Base-by-base conservation (phyloP, 306 rosid genomes). In the Vachellia collinsii region DNA sequence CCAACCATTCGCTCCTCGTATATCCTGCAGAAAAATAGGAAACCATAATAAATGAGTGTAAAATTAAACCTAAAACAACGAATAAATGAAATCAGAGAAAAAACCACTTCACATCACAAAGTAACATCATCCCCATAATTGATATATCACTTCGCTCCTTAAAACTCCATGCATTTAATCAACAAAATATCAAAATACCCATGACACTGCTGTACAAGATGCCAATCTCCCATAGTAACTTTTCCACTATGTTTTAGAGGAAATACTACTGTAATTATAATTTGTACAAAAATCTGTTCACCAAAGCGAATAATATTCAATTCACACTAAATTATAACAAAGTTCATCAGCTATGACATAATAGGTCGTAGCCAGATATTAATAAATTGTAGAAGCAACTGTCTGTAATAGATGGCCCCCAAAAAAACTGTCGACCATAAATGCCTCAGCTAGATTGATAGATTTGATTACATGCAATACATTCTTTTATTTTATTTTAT, bases 1-100 rank as follows among this genome's bases (percentile, higher is more conserved):
- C 91, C 78, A 80, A 91, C 94, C 94, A 65, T 82, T 62, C 42
- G 65, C 85, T 89, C 81, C 80, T 56, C 73, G 82, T 72, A 86
- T 8, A 65, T 74, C 89, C 94, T 91, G 91, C 88, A 89, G n/a
- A 78, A 38, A 82, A 73, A 47, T 5, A 79, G 53, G 75, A n/a
- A 7, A 61, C 44, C 39, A 39, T 11, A 74, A 74, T 17, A 74
- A 56, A 51, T 56, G 39, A 74, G 70, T 46, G 68, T n/a, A 79
- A 29, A 88, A 77, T 41, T 25, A 63, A 44, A 61, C 64, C 64
- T 51, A 9, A 67, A 54, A 68, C 44, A 1, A 75, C 16, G 23
- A 68, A 67, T 4, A 73, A 71, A 62, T 8, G 25, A 39, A 74
- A 47, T 16, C 19, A 34, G 63, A 17, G 3, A 19, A 79, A 67